These are phyloP conservation scores for Elsinoe necatrix DNA, from an alignment of 2,329 filamentous ascomycete genomes.

Conservation along the genomic window DNA sequence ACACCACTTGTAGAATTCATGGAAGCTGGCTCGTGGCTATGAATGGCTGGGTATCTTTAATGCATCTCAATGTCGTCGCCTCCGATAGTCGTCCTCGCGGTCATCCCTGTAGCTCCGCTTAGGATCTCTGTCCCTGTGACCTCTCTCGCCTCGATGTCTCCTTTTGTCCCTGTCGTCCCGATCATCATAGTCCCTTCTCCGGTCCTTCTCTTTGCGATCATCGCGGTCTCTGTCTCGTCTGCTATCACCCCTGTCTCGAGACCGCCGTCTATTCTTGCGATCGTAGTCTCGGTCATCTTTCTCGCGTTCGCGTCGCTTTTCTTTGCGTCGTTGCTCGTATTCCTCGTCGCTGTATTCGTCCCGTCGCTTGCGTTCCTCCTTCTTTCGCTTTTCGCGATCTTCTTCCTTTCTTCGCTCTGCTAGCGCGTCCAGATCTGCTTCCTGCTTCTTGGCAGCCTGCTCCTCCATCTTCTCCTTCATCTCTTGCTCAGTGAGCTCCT, in stretches of 20 bases:
- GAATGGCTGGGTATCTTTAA: slow-evolving; percentile 11
- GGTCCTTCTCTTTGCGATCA: slow-evolving; percentile 4
- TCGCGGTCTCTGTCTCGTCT: slow-evolving; percentile 9
- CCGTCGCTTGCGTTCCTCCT: slow-evolving; percentile 11
- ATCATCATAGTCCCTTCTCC: slow-evolving; percentile 10
- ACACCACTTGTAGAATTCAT: background rate
- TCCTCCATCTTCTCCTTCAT: slow-evolving; percentile 33
- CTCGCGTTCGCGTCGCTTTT: slow-evolving; percentile 5
- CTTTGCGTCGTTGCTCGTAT: slow-evolving; percentile 1
- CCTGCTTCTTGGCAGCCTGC: slow-evolving; percentile 14
- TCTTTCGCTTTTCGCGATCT: background rate
- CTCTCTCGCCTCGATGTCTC: background rate
- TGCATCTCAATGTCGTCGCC: slow-evolving; percentile 1
- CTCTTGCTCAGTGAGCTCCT: slow-evolving; percentile 55
- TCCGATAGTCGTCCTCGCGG: slow-evolving; percentile 3
- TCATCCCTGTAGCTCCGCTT: slow-evolving; percentile 5
- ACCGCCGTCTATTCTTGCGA: slow-evolving; percentile 7
- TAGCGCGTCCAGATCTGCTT: slow-evolving; percentile 1
- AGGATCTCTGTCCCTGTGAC: slow-evolving; percentile 1
- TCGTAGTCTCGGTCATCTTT: background rate
- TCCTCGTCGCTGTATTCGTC: slow-evolving; percentile 12
- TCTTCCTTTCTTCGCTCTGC: slow-evolving; percentile 6
- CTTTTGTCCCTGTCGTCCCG: slow-evolving; percentile 10
- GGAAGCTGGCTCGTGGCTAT: background rate
- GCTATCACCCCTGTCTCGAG: slow-evolving; percentile 11